Percentiles rank a stretch among this genome's conserved stretches.
Conservation (phyloP, 164 flowering plant genomes). For the Kalanchoe fedtschenkoi region DNA sequence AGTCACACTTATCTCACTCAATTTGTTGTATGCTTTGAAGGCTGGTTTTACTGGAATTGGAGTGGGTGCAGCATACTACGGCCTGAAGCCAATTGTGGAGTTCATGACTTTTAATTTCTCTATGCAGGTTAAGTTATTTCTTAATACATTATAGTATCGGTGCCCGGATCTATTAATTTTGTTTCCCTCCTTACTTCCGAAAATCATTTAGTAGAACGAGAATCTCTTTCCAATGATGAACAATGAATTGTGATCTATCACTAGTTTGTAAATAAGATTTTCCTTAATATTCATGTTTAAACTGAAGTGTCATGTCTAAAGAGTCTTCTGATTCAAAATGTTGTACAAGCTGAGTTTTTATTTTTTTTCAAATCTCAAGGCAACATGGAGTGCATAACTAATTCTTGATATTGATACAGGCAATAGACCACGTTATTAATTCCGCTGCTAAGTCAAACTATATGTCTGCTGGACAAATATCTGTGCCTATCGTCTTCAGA, state of each 20-base stretch:
- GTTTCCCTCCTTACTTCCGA: background rate
- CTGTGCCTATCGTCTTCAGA: slow-evolving; percentile 87
- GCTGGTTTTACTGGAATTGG: slow-evolving; percentile 97
- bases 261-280: too few relatives aligned
- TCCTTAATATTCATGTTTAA: too few relatives aligned
- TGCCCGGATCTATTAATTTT: background rate
- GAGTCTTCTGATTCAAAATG: too few relatives aligned
- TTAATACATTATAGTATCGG: background rate
- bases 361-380: background rate
- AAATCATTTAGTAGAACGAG: background rate
- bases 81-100: slow-evolving; percentile 73
- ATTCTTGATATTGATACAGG: slow-evolving; percentile 36
- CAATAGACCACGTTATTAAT: slow-evolving; percentile 89
- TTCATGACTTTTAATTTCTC: slow-evolving; percentile 98
- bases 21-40: slow-evolving; percentile 22
- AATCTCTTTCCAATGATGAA: too few relatives aligned
- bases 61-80: slow-evolving; percentile 92
- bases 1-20: background rate
- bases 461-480: slow-evolving; percentile 86
- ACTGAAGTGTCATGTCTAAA: too few relatives aligned
- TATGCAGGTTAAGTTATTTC: slow-evolving; percentile 77
- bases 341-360: too few relatives aligned
- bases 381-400: background rate
- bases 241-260: too few relatives aligned
- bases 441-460: slow-evolving; percentile 90